Evolutionary conservation across 2,329 filamentous ascomycete genomes (phyloP).

Genomic region (Bipolaris cookei): DNA sequence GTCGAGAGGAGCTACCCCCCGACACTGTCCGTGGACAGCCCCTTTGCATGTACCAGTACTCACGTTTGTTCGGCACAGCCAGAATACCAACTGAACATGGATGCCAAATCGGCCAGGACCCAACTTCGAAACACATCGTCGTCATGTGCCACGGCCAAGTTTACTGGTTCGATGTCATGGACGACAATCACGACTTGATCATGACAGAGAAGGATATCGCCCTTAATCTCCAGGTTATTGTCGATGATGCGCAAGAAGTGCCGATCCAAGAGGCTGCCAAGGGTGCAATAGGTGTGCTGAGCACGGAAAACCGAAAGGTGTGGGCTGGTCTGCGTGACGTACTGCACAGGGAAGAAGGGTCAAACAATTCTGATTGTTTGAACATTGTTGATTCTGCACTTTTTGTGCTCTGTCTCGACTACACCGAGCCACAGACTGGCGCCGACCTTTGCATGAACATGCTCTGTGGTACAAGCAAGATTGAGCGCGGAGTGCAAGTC

Average conservation of each 20-base stretch:
- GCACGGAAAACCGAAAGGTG: conserved; percentile 93
- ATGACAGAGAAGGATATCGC: conserved; percentile 96
- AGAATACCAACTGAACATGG: conserved; percentile 92
- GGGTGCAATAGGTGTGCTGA: conserved; percentile 88
- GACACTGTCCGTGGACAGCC: conserved; percentile 84
- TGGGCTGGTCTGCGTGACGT: conserved; percentile 93
- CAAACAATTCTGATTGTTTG: conserved; percentile 96
- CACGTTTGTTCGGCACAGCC: conserved; percentile 90
- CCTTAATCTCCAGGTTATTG: conserved; percentile 88
- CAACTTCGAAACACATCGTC: conserved; percentile 89
- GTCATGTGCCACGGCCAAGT: conserved; percentile 95
- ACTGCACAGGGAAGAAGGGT: conserved; percentile 81
- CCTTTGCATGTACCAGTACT: conserved; percentile 98
- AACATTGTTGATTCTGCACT: conserved; percentile 93
- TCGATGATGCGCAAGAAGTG: conserved; percentile 86
- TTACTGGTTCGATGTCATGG: conserved; percentile 98
- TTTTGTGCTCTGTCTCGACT: conserved; percentile 91
- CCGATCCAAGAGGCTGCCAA: conserved; percentile 96
- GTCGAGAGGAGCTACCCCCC: conserved; percentile 89
- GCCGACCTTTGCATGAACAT: conserved; percentile 96
- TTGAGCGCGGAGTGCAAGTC: conserved; percentile 92
- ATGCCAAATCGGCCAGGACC: conserved; percentile 94
- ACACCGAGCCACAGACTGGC: conserved; percentile 80
- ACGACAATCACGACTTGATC: conserved; percentile 92
- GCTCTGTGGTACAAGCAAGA: conserved; percentile 92